Evolutionary conservation across 257 asterid genomes (phyloP), one percentile per base, ranked within the genome.

Genomic region (Nicotiana benthamiana): DNA sequence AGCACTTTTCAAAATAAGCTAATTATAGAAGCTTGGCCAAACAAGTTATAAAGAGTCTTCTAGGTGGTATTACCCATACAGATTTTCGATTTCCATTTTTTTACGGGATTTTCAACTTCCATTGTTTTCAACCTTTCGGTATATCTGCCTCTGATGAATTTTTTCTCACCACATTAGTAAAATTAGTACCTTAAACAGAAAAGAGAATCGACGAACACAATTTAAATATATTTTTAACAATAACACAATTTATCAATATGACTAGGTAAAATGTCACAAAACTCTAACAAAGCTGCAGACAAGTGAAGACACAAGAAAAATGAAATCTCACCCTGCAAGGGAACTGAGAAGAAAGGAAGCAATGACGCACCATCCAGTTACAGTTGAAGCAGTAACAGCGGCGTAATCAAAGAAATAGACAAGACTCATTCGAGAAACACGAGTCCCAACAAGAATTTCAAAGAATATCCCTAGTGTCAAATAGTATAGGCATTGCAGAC

Each of bases 381-480:
- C 89, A 13, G 98, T 88, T 61, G 99, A 90, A 53, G 94, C 86
- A 48, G 91, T 86, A 78, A 92, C 89, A 59, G 95, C 81, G 56
- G 97, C 98, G 32, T 83, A 96, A 88, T 96, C 99, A 36, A 96
- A 96, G 95, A 94, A 94, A 84, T 96, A 94, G 68, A 87, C 97
- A 28, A 96, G 91, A 79, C 95, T 96, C 95, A 91, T 85, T 89
- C 89, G 88, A 59, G 98, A 90, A n/a, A 96, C 97, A 78, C 99
- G 90, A 80, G 90, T 85, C 53, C 97, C 97, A 9, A 93, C 98
- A 13, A 92, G 89, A 89, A 91, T 80, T 6, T 86, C 88, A 89
- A 94, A 30, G 81, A 92, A 91, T 24, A 90, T 18, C 75, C 97
- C 98, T 16, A 92, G 83, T 15, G 92, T 66, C 51, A 93, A 89